phyloP scores from a whole-genome alignment of 2,329 filamentous ascomycete genomes.

The Trichophyton equinum region DNA sequence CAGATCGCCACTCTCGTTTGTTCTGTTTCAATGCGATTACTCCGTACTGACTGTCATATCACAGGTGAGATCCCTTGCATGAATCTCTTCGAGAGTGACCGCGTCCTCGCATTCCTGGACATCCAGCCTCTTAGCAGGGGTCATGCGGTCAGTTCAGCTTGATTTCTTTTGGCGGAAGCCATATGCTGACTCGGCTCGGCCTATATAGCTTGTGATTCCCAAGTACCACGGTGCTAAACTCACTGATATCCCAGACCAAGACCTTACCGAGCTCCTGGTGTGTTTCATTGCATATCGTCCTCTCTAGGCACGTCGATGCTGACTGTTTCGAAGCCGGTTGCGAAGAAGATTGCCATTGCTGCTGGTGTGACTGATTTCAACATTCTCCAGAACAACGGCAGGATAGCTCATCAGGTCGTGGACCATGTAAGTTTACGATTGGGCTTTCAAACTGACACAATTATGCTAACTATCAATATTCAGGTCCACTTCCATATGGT shows the following conservation, averaged over 20 bases:
- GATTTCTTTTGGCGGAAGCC: too few relatives aligned
- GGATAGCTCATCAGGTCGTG: slow-evolving; percentile 80
- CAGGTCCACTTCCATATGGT: slow-evolving; percentile 92
- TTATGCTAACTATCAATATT: neutral
- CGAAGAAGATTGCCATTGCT: slow-evolving; percentile 74
- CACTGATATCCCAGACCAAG: slow-evolving; percentile 80
- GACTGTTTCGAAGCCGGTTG: slow-evolving; percentile 46
- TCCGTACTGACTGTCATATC: slow-evolving; percentile 28
- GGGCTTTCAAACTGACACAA: slow-evolving; percentile 4
- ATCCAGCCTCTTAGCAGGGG: slow-evolving; percentile 81
- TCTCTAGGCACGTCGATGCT: neutral
- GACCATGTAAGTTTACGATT: slow-evolving; percentile 56
- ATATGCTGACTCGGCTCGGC: neutral
- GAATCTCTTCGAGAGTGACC: slow-evolving; percentile 92
- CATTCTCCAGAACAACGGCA: slow-evolving; percentile 90
- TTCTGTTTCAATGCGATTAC: neutral
- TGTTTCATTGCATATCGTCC: slow-evolving; percentile 17
- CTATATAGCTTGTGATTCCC: slow-evolving; percentile 76
- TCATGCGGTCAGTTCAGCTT: slow-evolving; percentile 58
- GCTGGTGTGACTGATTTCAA: slow-evolving; percentile 75
- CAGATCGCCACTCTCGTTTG: neutral
- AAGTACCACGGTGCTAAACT: slow-evolving; percentile 91
- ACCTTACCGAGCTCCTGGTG: slow-evolving; percentile 69
- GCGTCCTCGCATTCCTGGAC: slow-evolving; percentile 89
- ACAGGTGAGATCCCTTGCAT: slow-evolving; percentile 88